phyloP scores from a whole-genome alignment of 768 basidiomycete species.

The Mycena filopes region DNA sequence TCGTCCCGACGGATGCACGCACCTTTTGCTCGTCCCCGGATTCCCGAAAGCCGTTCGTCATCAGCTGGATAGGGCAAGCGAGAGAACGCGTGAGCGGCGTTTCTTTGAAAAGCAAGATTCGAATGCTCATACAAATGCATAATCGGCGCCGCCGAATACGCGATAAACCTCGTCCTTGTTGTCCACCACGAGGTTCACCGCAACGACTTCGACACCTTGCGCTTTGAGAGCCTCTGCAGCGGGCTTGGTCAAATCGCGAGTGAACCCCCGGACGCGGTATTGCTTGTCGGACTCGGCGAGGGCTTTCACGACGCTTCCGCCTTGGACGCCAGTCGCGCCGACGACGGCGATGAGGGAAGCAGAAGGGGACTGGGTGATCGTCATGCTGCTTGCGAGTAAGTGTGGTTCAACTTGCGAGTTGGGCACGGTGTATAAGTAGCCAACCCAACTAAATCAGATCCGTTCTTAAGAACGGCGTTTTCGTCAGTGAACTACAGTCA shows the following conservation, averaged over 20 bases:
- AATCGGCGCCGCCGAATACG: constrained; percentile 15
- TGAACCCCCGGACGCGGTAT: constrained; percentile 25
- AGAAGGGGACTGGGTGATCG: constrained; percentile 9
- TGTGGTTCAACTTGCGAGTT: no score
- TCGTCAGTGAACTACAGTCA: no score
- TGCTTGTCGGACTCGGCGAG: constrained; percentile 22
- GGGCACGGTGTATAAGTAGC: no score
- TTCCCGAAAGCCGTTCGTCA: constrained; percentile 26
- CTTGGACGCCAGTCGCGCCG: constrained; percentile 16
- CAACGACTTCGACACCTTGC: constrained; percentile 14
- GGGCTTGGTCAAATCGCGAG: constrained; percentile 5
- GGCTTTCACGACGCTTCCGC: constrained; percentile 26
- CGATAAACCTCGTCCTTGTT: constrained; percentile 10
- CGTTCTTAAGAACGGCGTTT: no score
- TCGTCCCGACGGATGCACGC: neutral
- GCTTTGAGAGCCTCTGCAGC: constrained; percentile 7
- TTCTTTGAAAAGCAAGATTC: neutral
- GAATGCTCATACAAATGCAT: constrained; percentile 13
- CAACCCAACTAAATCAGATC: no score
- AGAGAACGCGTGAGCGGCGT: neutral
- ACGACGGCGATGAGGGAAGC: constrained; percentile 28
- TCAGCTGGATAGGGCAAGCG: constrained; percentile 1
- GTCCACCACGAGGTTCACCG: constrained; percentile 7
- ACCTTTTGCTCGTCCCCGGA: constrained; percentile 12
- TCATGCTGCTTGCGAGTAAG: constrained; percentile 9